Evolutionary conservation across 257 asterid species (phyloP), one percentile per base, ranked within the genome.

Genomic region (Anisodus tanguticus): DNA sequence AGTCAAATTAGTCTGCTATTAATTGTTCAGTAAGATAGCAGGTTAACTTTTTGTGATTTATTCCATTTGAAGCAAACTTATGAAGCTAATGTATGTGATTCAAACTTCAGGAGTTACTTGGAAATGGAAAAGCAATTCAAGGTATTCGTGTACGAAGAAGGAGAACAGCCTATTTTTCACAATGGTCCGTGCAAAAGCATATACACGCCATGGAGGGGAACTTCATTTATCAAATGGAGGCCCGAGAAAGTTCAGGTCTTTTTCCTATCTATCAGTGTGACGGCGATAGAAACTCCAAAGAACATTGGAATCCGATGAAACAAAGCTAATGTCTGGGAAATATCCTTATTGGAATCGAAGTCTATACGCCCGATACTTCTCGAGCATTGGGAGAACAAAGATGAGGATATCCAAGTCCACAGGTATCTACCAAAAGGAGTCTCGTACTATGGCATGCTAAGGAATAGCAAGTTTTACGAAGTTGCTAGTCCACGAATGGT

Each of bases 171-270:
- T 0, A 90, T 96, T 76, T 96, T 94, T 83, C 99, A 96, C 86
- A 86, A 92, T 53, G 99, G 99, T 57, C 98, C 98, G 26, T 92
- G 97, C 63, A 92, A 92, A 4, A 96, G 98, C 92, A 96, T 96
- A 59, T 94, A 94, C 79, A 91, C 98, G 1, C 26, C 26, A 89
- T 89, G 91, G 98, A 96, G 87, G 99, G 99, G 9, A 92, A 92
- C 83, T 96, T 96, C 86, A 94, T 96, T 37, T 85, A 92, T 84
- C 88, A 90, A 37, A 83, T 96, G 89, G 98, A 94, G 88, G 88
- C 93, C 97, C 0, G 92, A 89, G 13, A 89, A 87, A 68, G 99
- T 98, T 0, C 91, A 90, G 10, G 83, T 92, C 12, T 96, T 77
- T 89, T 96, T 96, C 88, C 97, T 96, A 57, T 97, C 99, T 1